These are phyloP conservation scores for Earliella scabrosa DNA, from an alignment of 1,284 basidiomycete genomes.

Conservation along the genomic window DNA sequence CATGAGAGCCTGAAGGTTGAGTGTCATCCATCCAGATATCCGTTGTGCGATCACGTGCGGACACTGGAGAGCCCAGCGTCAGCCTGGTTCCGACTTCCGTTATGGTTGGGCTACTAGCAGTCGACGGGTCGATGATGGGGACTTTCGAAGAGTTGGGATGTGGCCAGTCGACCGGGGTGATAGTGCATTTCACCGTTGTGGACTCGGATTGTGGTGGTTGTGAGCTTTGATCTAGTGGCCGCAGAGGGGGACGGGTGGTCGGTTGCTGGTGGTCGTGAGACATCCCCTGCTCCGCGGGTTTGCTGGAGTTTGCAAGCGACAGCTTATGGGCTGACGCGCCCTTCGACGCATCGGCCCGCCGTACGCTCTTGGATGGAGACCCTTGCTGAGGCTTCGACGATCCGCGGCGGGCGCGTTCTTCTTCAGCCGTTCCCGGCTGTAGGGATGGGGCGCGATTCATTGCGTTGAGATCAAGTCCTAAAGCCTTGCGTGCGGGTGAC, in stretches of 20 bases:
- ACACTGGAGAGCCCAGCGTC: no score
- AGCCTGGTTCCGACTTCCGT: no score
- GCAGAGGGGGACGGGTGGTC: not conserved
- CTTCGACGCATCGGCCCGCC: constrained; percentile 1
- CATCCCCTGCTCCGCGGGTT: no score
- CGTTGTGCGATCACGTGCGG: no score
- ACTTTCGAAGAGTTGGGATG: not conserved
- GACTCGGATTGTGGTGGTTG: not conserved
- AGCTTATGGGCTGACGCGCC: not conserved
- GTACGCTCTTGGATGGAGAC: not conserved
- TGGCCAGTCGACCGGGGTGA: constrained; percentile 3
- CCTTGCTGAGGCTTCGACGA: not conserved
- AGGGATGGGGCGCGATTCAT: not conserved
- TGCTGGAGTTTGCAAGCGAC: not conserved
- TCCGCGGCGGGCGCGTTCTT: constrained; percentile 12
- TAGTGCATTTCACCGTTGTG: not conserved
- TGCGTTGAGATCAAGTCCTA: not conserved
- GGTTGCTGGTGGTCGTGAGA: not conserved
- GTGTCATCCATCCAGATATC: no score
- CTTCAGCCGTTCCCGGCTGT: constrained; percentile 2
- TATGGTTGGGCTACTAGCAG: no score
- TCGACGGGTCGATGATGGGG: no score
- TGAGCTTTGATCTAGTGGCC: not conserved
- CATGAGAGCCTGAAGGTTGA: no score
- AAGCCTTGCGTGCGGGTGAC: not conserved